Percentiles rank a stretch among this genome's conserved stretches.
Conservation (phyloP, 1,284 basidiomycete genomes). For the Sporisorium scitamineum region DNA sequence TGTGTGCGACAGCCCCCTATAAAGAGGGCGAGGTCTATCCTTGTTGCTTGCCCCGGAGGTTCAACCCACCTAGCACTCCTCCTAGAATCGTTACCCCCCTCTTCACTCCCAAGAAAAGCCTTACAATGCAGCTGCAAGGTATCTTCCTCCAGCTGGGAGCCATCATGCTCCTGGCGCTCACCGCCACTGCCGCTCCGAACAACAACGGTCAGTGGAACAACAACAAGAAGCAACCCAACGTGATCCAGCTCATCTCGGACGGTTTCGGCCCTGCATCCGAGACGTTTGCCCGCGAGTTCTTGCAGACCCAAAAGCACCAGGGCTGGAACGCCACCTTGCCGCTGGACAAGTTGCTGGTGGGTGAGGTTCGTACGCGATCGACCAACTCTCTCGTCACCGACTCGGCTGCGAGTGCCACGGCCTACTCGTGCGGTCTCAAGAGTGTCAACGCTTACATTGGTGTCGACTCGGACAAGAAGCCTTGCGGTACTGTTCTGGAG, state of each 20-base stretch:
- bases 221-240: constrained; percentile 38
- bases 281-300: constrained; percentile 65
- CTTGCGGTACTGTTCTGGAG: constrained; percentile 68
- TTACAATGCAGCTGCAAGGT: constrained; percentile 37
- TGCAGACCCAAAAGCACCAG: constrained; percentile 50
- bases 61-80: not conserved
- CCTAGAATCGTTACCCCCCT: not conserved
- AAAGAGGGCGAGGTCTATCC: not conserved
- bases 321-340: constrained; percentile 57
- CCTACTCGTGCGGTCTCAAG: constrained; percentile 67
- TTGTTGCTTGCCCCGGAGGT: not conserved
- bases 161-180: constrained; percentile 39
- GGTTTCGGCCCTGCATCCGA: constrained; percentile 69
- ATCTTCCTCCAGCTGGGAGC: constrained; percentile 38
- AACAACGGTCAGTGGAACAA: constrained; percentile 22
- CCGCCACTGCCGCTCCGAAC: constrained; percentile 39
- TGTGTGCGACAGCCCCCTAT: not conserved
- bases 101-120: not conserved
- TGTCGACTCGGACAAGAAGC: constrained; percentile 65
- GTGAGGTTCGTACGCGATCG: constrained; percentile 64
- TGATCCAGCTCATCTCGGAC: constrained; percentile 63
- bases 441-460: constrained; percentile 67
- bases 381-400: constrained; percentile 68
- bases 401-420: constrained; percentile 67
- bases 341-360: constrained; percentile 65